phyloP scores from a whole-genome alignment of 352 stramenopile species.

The Thalassiosira delicatula region DNA sequence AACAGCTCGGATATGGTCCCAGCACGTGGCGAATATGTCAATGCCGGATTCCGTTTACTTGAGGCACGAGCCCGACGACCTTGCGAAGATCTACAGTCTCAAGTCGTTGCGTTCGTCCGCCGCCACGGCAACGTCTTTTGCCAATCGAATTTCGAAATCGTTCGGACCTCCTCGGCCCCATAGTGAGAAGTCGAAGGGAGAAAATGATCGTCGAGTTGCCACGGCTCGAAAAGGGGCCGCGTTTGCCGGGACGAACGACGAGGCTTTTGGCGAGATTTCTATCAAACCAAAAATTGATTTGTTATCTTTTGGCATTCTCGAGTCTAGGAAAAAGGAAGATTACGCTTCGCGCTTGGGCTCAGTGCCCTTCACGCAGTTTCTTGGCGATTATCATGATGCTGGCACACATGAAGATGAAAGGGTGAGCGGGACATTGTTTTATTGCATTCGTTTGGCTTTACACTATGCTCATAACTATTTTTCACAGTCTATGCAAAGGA shows the following conservation, averaged over 20 bases:
- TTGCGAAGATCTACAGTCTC: conserved; percentile 25
- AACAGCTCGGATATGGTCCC: conserved; percentile 21
- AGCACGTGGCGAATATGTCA: conserved; percentile 23
- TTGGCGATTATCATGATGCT: conserved; percentile 4
- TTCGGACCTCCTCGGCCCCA: conserved; percentile 23
- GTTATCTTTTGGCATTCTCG: neutral
- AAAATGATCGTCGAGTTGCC: neutral
- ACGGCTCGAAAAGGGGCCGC: too few relatives aligned
- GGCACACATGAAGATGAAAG: neutral
- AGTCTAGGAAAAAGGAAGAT: conserved; percentile 1
- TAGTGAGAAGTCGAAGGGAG: neutral
- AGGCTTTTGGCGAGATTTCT: neutral
- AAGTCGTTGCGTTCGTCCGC: conserved; percentile 20
- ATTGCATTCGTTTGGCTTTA: too few relatives aligned
- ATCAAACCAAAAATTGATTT: conserved; percentile 21
- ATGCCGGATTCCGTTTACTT: conserved; percentile 20
- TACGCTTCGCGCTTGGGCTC: neutral
- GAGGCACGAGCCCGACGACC: conserved; percentile 40
- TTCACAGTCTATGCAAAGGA: too few relatives aligned
- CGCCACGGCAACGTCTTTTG: conserved; percentile 10
- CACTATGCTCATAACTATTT: too few relatives aligned
- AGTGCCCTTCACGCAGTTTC: conserved; percentile 32
- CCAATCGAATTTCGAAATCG: conserved; percentile 4
- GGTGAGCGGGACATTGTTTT: neutral
- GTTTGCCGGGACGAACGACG: too few relatives aligned